phyloP scores from a whole-genome alignment of 1,139 yeast genomes.

The Komagataea norvegica region DNA sequence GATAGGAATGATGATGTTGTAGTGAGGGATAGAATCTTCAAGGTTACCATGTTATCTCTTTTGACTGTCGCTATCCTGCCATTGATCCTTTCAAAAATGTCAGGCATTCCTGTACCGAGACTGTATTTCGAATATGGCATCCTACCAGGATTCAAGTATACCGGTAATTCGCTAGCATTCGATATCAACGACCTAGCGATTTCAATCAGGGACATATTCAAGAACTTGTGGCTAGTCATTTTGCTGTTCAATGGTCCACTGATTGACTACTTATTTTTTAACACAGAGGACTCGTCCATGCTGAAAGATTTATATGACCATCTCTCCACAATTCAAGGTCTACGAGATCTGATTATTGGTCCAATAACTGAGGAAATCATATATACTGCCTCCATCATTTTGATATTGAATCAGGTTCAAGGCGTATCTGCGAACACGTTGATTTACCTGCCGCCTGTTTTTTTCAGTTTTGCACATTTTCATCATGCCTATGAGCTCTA shows the following conservation, averaged over 20 bases:
- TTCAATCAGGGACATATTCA: slow-evolving; percentile 26
- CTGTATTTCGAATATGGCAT: slow-evolving; percentile 27
- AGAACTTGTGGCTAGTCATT: slow-evolving; percentile 33
- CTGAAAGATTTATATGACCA: slow-evolving; percentile 22
- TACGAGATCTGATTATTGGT: slow-evolving; percentile 69
- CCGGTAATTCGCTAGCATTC: slow-evolving; percentile 4
- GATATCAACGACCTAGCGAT: slow-evolving; percentile 13
- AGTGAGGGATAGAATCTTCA: slow-evolving; percentile 32
- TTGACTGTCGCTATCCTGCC: slow-evolving; percentile 31
- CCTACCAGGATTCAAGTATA: slow-evolving; percentile 26
- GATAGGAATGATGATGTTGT: slow-evolving; percentile 44
- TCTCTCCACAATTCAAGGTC: slow-evolving; percentile 41
- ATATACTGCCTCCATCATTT: slow-evolving; percentile 60
- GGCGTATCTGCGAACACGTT: slow-evolving; percentile 27
- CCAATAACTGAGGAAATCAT: slow-evolving; percentile 87
- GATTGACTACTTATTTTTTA: slow-evolving; percentile 35
- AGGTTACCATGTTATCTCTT: slow-evolving; percentile 27
- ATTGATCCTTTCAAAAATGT: slow-evolving; percentile 13
- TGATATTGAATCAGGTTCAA: slow-evolving; percentile 34
- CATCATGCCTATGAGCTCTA: slow-evolving; percentile 72
- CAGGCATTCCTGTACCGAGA: slow-evolving; percentile 9
- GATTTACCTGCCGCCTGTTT: slow-evolving; percentile 52
- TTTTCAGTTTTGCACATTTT: slow-evolving; percentile 87
- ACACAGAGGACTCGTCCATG: slow-evolving; percentile 22
- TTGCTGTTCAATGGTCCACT: slow-evolving; percentile 59